Evolutionary conservation across 805 yeast species (phyloP).

Genomic region (Candida fluviatilis): DNA sequence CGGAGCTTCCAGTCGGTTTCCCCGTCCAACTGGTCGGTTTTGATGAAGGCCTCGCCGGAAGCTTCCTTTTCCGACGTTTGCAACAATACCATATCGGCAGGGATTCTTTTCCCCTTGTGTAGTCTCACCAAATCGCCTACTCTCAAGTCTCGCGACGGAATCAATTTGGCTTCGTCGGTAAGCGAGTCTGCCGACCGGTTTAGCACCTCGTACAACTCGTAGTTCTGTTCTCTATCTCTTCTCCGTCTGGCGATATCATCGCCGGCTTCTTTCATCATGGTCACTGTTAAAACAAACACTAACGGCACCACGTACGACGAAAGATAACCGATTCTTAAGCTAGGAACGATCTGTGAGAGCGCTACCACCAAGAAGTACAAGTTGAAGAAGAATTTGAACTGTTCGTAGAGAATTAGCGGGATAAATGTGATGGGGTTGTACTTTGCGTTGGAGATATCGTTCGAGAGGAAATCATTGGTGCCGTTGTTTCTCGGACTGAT

Average conservation of each 20-base stretch:
- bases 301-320: slow-evolving; percentile 92
- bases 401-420: slow-evolving; percentile 88
- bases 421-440: slow-evolving; percentile 84
- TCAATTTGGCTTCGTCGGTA: slow-evolving; percentile 22
- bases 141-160: slow-evolving; percentile 55
- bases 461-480: slow-evolving; percentile 44
- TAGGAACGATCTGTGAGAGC: slow-evolving; percentile 86
- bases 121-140: slow-evolving; percentile 85
- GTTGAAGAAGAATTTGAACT: slow-evolving; percentile 95
- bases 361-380: slow-evolving; percentile 90
- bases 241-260: slow-evolving; percentile 90
- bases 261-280: slow-evolving; percentile 93
- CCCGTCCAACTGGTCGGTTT: slow-evolving; percentile 97
- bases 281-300: slow-evolving; percentile 85
- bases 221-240: slow-evolving; percentile 85
- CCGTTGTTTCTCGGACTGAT: slow-evolving; percentile 19
- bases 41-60: slow-evolving; percentile 85
- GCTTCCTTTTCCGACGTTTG: slow-evolving; percentile 68
- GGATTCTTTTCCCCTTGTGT: slow-evolving; percentile 80
- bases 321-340: slow-evolving; percentile 85
- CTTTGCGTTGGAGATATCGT: slow-evolving; percentile 90
- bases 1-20: slow-evolving; percentile 98
- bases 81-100: slow-evolving; percentile 86
- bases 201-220: slow-evolving; percentile 73
- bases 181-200: slow-evolving; percentile 19